These are phyloP conservation scores for Zizania latifolia DNA, from an alignment of 176 grass and related monocot species.

Conservation along the genomic window DNA sequence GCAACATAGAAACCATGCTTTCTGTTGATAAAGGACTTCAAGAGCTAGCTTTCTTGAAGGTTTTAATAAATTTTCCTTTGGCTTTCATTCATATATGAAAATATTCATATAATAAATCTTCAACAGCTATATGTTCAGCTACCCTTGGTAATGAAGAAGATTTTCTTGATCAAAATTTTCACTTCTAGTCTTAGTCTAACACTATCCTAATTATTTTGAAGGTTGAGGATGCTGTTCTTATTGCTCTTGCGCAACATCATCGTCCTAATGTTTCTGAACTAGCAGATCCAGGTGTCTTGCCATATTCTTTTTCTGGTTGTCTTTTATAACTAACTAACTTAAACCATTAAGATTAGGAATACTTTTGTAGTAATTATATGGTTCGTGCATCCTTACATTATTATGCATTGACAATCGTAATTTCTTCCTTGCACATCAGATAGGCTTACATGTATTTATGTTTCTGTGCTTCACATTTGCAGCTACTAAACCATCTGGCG, in stretches of 20 bases:
- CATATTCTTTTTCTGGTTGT: constrained; percentile 8
- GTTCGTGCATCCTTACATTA: neutral
- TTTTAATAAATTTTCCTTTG: constrained; percentile 17
- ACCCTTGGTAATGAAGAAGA: neutral
- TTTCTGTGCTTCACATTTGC: constrained; percentile 24
- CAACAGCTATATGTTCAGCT: neutral
- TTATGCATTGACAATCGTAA: neutral
- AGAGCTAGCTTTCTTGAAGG: constrained; percentile 86
- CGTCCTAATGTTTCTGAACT: constrained; percentile 49
- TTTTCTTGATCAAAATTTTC: neutral
- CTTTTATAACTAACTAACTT: constrained; percentile 10
- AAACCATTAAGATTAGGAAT: constrained; percentile 4
- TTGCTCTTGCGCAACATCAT: constrained; percentile 67
- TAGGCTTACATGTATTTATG: constrained; percentile 7
- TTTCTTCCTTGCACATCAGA: neutral
- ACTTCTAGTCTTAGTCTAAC: constrained; percentile 7
- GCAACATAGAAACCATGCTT: constrained; percentile 93
- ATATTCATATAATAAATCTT: neutral
- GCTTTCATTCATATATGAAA: neutral
- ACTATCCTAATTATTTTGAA: constrained; percentile 32
- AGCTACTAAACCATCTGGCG: constrained; percentile 67
- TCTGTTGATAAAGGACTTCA: constrained; percentile 89
- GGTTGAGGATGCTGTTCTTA: constrained; percentile 89
- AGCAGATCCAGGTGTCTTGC: constrained; percentile 49
- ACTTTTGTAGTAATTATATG: neutral